These are phyloP conservation scores for Chlamydomonas sp. DNA, from an alignment of 139 green algal species.

Conservation along the genomic window DNA sequence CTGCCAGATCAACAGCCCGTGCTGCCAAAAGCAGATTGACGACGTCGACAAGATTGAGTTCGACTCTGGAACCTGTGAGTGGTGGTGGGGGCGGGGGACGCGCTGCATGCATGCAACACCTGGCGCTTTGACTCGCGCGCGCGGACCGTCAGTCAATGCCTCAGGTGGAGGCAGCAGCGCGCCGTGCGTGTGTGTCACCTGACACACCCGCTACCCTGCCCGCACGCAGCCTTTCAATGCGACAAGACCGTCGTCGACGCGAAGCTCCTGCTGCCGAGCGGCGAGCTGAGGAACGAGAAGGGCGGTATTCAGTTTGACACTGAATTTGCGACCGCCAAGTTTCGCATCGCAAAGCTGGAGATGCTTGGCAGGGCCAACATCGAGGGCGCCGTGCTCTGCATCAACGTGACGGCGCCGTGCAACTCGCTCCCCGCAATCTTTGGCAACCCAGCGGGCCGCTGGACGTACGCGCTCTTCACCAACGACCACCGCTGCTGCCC, in stretches of 20 bases:
- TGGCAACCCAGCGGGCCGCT: not conserved
- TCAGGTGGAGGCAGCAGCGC: too few species aligned
- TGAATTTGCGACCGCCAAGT: slow-evolving; percentile 11
- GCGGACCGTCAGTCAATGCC: too few species aligned
- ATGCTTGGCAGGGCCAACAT: slow-evolving; percentile 1
- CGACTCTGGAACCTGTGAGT: slow-evolving; percentile 10
- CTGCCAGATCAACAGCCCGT: not conserved
- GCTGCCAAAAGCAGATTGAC: slow-evolving; percentile 1
- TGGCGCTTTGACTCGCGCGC: too few species aligned
- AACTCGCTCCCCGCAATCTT: too few species aligned
- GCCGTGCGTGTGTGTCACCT: too few species aligned
- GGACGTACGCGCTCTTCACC: slow-evolving; percentile 13
- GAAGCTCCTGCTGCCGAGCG: too few species aligned
- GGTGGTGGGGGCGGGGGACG: not conserved
- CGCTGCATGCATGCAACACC: not conserved
- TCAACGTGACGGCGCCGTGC: not conserved
- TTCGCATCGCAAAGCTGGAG: slow-evolving; percentile 10
- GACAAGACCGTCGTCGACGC: slow-evolving; percentile 2
- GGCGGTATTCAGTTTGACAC: slow-evolving; percentile 8
- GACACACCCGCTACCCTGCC: too few species aligned
- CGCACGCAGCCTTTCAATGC: too few species aligned
- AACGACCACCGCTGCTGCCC: slow-evolving; percentile 11
- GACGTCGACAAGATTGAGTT: slow-evolving; percentile 16
- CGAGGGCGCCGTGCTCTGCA: not conserved
- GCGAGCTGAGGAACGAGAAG: not conserved